A percentile compares a stretch with the other conserved stretches of the same genome.
Conservation (phyloP, 2,329 filamentous ascomycete species). For the Fusarium nelsonii region DNA sequence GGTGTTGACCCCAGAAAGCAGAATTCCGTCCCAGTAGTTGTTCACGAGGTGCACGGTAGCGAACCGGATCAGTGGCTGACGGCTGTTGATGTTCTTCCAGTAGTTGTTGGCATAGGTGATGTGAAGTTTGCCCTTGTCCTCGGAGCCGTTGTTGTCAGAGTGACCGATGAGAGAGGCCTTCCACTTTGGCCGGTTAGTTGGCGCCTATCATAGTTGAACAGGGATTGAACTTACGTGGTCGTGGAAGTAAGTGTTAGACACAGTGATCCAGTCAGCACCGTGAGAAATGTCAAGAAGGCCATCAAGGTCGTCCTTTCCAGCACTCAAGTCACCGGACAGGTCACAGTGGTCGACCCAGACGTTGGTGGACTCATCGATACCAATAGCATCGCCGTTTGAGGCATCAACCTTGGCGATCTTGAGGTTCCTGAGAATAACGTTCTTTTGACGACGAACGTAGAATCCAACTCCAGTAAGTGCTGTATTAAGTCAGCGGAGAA, state of each 20-base stretch:
- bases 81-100: slow-evolving; percentile 73
- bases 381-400: slow-evolving; percentile 69
- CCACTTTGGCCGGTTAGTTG: slow-evolving; percentile 50
- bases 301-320: slow-evolving; percentile 77
- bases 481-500: slow-evolving; percentile 9
- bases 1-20: slow-evolving; percentile 65
- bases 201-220: fast-evolving
- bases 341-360: slow-evolving; percentile 78
- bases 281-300: slow-evolving; percentile 74
- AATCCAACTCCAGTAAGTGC: slow-evolving; percentile 63
- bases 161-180: slow-evolving; percentile 71
- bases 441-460: slow-evolving; percentile 63
- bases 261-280: slow-evolving; percentile 70
- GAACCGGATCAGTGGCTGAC: slow-evolving; percentile 72
- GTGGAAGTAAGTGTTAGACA: slow-evolving; percentile 52
- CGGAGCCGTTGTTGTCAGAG: slow-evolving; percentile 65
- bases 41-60: slow-evolving; percentile 73
- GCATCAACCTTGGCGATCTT: slow-evolving; percentile 68
- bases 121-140: slow-evolving; percentile 71
- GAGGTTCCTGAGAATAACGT: slow-evolving; percentile 73
- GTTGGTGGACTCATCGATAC: slow-evolving; percentile 67
- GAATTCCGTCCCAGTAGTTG: slow-evolving; percentile 62
- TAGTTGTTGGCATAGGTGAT: slow-evolving; percentile 76
- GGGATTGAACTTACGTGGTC: slow-evolving; percentile 46
- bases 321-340: slow-evolving; percentile 68